Percentiles rank a stretch among this genome's conserved stretches.
Evolutionary conservation across 805 yeast genomes (phyloP).

Genomic region (Pichia deserticola): DNA sequence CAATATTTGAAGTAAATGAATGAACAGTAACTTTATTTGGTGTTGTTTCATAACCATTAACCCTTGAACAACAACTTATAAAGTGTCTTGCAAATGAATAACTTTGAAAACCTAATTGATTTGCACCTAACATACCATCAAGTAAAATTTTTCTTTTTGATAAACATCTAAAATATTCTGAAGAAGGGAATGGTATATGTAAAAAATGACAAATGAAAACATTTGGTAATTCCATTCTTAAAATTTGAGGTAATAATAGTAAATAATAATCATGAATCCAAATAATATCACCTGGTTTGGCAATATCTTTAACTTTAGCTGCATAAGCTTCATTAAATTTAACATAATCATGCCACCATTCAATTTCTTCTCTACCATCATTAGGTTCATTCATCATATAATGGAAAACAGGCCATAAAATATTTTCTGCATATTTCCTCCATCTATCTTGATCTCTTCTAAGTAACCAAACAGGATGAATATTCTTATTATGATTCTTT

Average conservation of each 20-base stretch:
- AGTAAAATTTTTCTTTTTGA: conserved; percentile 75
- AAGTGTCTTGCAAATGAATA: conserved; percentile 86
- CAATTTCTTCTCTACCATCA: conserved; percentile 60
- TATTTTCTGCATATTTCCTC: conserved; percentile 85
- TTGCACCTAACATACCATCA: conserved; percentile 89
- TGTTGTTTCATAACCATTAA: conserved; percentile 73
- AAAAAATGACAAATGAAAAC: conserved; percentile 71
- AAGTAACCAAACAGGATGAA: conserved; percentile 86
- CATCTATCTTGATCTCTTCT: conserved; percentile 74
- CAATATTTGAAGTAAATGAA: conserved; percentile 70
- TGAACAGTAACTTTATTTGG: conserved; percentile 55
- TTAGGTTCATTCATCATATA: conserved; percentile 76
- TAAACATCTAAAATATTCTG: conserved; percentile 86
- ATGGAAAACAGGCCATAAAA: conserved; percentile 92
- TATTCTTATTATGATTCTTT: conserved; percentile 40
- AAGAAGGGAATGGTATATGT: conserved; percentile 92
- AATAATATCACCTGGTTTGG: conserved; percentile 81
- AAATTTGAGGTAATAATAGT: conserved; percentile 70
- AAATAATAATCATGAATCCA: conserved; percentile 92
- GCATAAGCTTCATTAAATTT: conserved; percentile 87
- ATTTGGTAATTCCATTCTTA: conserved; percentile 69
- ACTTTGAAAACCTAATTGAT: conserved; percentile 80
- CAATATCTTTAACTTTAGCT: conserved; percentile 61
- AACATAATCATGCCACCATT: conserved; percentile 83
- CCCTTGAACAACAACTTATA: conserved; percentile 79